phyloP scores from a whole-genome alignment of 1,139 yeast genomes.

The Pichia kudriavzevii region DNA sequence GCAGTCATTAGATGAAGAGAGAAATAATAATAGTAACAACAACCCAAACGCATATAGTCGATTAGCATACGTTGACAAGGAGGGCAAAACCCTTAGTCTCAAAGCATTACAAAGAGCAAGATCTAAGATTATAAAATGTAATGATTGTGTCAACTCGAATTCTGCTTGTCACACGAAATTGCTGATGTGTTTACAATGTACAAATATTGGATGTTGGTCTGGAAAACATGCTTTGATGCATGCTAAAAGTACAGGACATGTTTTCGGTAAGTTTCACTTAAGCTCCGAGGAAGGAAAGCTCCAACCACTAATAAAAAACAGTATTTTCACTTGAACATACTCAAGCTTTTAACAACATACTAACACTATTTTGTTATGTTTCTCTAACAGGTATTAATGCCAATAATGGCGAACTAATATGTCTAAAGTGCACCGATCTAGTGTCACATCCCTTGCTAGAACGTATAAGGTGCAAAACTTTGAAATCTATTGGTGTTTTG shows the following conservation, averaged over 20 bases:
- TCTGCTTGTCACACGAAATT: slow-evolving; percentile 34
- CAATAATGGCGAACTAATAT: slow-evolving; percentile 52
- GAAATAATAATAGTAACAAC: slow-evolving; percentile 6
- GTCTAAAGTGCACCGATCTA: slow-evolving; percentile 72
- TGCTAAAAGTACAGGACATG: slow-evolving; percentile 55
- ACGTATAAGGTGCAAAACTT: slow-evolving; percentile 34
- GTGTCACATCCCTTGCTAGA: slow-evolving; percentile 56
- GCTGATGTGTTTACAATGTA: slow-evolving; percentile 76
- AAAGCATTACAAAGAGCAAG: slow-evolving; percentile 34
- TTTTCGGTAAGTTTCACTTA: slow-evolving; percentile 46
- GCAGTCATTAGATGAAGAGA: slow-evolving; percentile 13
- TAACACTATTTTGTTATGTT: slow-evolving; percentile 10
- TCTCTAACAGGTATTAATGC: slow-evolving; percentile 38
- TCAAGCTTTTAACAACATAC: neutral
- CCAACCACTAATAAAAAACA: too few species aligned
- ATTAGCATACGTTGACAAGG: slow-evolving; percentile 17
- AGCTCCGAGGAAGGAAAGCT: too few species aligned
- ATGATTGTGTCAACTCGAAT: slow-evolving; percentile 33
- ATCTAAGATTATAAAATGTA: slow-evolving; percentile 40
- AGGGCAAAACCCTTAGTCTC: slow-evolving; percentile 26
- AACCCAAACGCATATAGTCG: too few species aligned
- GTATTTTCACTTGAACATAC: neutral
- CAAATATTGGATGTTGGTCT: slow-evolving; percentile 67
- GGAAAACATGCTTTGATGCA: slow-evolving; percentile 56
- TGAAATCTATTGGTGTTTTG: slow-evolving; percentile 16